These are phyloP conservation scores for Tuber brumale DNA, from an alignment of 495 filamentous ascomycete genomes.

Conservation along the genomic window DNA sequence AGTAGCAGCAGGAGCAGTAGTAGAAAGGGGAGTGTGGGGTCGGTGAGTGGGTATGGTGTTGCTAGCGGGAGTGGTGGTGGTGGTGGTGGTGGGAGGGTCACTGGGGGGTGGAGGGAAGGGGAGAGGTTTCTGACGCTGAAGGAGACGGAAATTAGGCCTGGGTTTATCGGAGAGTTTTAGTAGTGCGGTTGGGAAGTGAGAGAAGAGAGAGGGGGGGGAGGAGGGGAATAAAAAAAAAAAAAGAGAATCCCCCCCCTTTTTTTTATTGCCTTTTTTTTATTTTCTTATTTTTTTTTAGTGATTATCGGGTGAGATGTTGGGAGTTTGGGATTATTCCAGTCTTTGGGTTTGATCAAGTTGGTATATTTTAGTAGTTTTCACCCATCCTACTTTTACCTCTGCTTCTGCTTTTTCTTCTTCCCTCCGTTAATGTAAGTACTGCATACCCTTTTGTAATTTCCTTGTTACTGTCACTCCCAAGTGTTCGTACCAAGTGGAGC, in stretches of 20 bases:
- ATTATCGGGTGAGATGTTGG: background rate
- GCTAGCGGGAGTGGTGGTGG: conserved; percentile 3
- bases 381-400: background rate
- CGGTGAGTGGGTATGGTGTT: conserved; percentile 20
- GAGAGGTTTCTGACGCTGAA: conserved; percentile 39
- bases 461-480: background rate
- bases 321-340: background rate
- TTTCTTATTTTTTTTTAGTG: background rate
- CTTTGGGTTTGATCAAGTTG: background rate
- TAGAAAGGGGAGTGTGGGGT: conserved; percentile 26
- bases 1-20: conserved; percentile 26
- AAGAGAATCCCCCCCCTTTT: background rate
- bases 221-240: background rate
- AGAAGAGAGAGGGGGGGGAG: background rate
- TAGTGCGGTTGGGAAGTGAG: background rate
- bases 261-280: background rate
- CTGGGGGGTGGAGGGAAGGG: conserved; percentile 30
- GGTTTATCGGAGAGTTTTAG: conserved; percentile 28
- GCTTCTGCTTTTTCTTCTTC: background rate
- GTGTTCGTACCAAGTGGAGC: background rate
- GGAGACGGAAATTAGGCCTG: conserved; percentile 32
- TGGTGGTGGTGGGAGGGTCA: conserved; percentile 7
- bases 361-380: background rate
- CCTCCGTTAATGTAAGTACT: conserved; percentile 5
- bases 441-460: conserved; percentile 5